Evolutionary conservation across 176 grass and related monocot species (phyloP).

Genomic region (Cenchrus americanus): DNA sequence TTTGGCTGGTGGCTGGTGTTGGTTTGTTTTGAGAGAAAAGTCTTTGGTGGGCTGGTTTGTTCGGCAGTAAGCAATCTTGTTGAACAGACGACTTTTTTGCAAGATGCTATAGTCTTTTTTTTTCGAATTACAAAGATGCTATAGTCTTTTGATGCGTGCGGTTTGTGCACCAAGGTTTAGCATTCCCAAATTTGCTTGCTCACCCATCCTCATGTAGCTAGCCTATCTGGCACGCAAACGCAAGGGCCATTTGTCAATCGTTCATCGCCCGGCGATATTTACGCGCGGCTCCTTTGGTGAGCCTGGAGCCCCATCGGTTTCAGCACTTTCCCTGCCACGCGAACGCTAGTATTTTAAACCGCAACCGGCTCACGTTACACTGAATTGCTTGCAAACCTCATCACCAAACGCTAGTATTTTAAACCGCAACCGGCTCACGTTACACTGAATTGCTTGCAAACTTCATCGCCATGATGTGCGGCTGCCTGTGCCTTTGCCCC

Average conservation of each 20-base stretch:
- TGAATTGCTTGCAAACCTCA: too few species aligned
- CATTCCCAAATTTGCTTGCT: background rate
- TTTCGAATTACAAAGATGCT: too few species aligned
- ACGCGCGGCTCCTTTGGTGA: background rate
- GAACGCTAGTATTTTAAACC: background rate
- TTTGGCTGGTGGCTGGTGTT: too few species aligned
- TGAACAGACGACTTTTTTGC: too few species aligned
- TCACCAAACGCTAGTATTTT: background rate
- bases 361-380: too few species aligned
- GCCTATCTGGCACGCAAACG: background rate
- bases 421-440: background rate
- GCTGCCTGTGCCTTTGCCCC: too few species aligned
- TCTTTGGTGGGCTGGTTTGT: too few species aligned
- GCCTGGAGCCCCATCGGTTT: background rate
- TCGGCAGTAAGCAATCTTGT: too few species aligned
- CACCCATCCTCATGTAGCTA: too few species aligned
- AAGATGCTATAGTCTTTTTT: too few species aligned
- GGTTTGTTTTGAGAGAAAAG: too few species aligned
- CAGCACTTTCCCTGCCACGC: background rate
- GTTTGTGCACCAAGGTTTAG: background rate
- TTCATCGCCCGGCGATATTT: background rate
- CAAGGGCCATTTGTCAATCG: background rate
- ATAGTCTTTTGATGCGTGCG: background rate
- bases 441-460: constrained; percentile 10
- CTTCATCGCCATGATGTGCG: background rate